A percentile compares a stretch with the other conserved stretches of the same genome.
Conservation (phyloP, 2,329 filamentous ascomycete species). For the Helminthosporium solani region DNA sequence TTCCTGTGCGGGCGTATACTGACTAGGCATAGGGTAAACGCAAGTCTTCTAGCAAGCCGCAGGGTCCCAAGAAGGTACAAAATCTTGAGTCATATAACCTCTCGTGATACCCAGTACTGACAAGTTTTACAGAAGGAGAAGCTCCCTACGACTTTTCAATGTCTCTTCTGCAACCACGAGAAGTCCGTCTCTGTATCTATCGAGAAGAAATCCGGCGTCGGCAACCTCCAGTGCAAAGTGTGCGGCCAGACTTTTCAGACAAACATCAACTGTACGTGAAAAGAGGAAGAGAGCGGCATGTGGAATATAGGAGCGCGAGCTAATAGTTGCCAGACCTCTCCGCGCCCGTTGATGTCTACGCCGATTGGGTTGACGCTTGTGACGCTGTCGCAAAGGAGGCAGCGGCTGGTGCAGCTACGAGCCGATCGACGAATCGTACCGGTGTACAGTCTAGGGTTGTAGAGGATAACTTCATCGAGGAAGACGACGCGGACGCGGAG, state of each 20-base stretch:
- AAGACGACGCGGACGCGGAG: slow-evolving; percentile 43
- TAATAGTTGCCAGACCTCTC: slow-evolving; percentile 67
- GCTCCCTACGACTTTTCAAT: slow-evolving; percentile 83
- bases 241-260: slow-evolving; percentile 95
- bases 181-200: slow-evolving; percentile 87
- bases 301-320: slow-evolving; percentile 3
- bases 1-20: slow-evolving; percentile 21
- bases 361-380: slow-evolving; percentile 97
- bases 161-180: slow-evolving; percentile 98
- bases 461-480: slow-evolving; percentile 40
- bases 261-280: slow-evolving; percentile 76
- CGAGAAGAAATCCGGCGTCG: slow-evolving; percentile 88
- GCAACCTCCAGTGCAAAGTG: slow-evolving; percentile 83
- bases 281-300: background rate
- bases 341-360: slow-evolving; percentile 90
- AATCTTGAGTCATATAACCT: slow-evolving; percentile 3
- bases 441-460: slow-evolving; percentile 24
- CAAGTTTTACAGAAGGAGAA: slow-evolving; percentile 55
- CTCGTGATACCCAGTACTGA: slow-evolving; percentile 16
- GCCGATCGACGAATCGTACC: slow-evolving; percentile 27
- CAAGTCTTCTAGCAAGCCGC: slow-evolving; percentile 79
- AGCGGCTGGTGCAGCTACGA: slow-evolving; percentile 41
- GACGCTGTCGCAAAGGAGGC: slow-evolving; percentile 68
- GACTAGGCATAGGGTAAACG: slow-evolving; percentile 69
- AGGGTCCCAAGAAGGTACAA: slow-evolving; percentile 76